Evolutionary conservation across 2,329 filamentous ascomycete species (phyloP), one percentile per base, ranked within the genome.

Genomic region (Colletotrichum tamarilloi): DNA sequence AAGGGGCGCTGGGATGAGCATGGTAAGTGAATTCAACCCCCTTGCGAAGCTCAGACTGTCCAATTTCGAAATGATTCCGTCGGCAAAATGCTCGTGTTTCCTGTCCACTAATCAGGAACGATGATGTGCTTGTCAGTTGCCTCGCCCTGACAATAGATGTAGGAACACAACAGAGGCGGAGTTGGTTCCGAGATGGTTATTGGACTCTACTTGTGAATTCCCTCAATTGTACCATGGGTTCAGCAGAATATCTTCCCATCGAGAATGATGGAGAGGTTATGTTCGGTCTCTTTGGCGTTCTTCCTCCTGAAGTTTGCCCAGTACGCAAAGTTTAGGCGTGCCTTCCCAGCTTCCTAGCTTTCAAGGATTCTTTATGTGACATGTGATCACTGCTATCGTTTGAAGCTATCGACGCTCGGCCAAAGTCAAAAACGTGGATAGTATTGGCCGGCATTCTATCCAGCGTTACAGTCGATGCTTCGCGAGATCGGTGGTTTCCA

Each of bases 11-110:
- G 42, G 30, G 59, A 38, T 49, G 55, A 46, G 22, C 70, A 60
- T 70, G 70, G 60, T 24, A 65, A 58, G 58, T 65, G 22, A 42
- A 19, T 24, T 52, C 35, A 24, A 19, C 8, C 56, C 60, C 67
- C 56, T 59, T 64, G 60, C 46, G 5, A 42, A 24, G 58, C 35
- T 42, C 52, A 58, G 14, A 56, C 14, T 56, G n/a, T 49, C 32
- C 26, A 70, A 62, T 62, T 49, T 65, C 55, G 46, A 28, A 22
- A 16, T 26, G 30, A 57, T 62, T 55, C 35, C 49, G 24, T 63
- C 55, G 32, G 32, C 19, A 22, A 26, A 22, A 60, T 60, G 58
- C 32, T 62, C 16, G 42, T 64, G 69, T 38, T 46, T 53, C 55
- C 16, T 42, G 6, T 5, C 16, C 30, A 38, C 63, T 46, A 56